Conservation (phyloP, 2,329 filamentous ascomycete genomes). For the Alternaria longipes region DNA sequence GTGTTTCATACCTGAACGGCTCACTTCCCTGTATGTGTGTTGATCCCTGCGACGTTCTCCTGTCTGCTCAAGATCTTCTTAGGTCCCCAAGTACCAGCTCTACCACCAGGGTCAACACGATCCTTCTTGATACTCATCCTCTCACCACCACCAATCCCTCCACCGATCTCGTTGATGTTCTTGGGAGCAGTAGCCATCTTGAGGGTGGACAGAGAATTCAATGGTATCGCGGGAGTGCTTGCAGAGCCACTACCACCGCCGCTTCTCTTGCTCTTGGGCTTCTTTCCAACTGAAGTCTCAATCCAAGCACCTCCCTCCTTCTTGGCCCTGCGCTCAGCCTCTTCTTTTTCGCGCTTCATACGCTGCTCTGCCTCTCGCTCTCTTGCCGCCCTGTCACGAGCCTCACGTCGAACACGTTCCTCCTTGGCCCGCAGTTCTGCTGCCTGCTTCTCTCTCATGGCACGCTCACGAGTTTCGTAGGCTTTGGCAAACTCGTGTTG, state of each 20-base stretch:
- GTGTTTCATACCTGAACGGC: not conserved
- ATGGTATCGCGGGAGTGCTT: not conserved
- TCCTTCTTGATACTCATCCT: conserved; percentile 21
- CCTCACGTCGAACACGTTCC: conserved; percentile 33
- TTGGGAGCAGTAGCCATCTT: conserved; percentile 16
- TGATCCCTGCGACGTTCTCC: conserved; percentile 16
- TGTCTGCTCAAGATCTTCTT: conserved; percentile 39
- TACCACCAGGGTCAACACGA: conserved; percentile 23
- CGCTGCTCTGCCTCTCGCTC: conserved; percentile 31
- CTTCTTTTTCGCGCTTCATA: conserved; percentile 22
- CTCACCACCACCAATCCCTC: not conserved
- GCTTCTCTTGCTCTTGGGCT: conserved; percentile 22
- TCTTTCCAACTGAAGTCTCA: conserved; percentile 29
- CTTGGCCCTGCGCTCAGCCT: conserved; percentile 23
- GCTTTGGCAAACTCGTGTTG: conserved; percentile 17
- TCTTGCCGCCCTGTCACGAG: conserved; percentile 29
- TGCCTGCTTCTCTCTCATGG: conserved; percentile 17
- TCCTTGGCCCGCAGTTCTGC: conserved; percentile 27
- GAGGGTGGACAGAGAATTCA: conserved; percentile 10
- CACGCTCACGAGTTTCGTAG: conserved; percentile 20
- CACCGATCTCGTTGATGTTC: conserved; percentile 14
- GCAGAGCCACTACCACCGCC: conserved; percentile 1
- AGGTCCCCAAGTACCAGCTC: conserved; percentile 38
- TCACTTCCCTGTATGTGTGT: not conserved
- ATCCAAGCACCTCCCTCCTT: conserved; percentile 35